phyloP scores from a whole-genome alignment of 1,139 yeast species.

The Candida frijolesensis region DNA sequence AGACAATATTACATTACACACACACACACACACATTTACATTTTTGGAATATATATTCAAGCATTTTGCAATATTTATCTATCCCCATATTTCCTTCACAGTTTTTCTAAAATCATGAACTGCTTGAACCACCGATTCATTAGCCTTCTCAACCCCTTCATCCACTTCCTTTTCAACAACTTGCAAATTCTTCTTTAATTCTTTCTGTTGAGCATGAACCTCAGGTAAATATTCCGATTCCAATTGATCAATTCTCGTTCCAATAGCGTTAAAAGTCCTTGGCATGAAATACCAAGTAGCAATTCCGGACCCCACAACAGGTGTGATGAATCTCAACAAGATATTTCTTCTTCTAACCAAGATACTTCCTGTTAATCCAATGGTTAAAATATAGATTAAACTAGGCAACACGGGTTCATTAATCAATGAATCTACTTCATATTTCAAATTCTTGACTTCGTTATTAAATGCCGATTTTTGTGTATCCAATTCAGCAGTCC shows the following conservation, averaged over 20 bases:
- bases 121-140: conserved; percentile 16
- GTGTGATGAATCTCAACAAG: conserved; percentile 53
- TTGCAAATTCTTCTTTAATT: conserved; percentile 17
- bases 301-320: conserved; percentile 49
- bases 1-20: neutral
- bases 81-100: conserved; percentile 8
- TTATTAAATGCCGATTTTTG: conserved; percentile 47
- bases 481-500: conserved; percentile 46
- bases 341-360: conserved; percentile 48
- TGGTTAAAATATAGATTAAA: conserved; percentile 54
- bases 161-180: conserved; percentile 18
- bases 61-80: neutral
- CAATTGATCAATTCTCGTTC: conserved; percentile 34
- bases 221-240: conserved; percentile 58
- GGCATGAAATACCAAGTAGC: conserved; percentile 45
- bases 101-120: conserved; percentile 32
- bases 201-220: conserved; percentile 21
- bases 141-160: conserved; percentile 15
- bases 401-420: conserved; percentile 56
- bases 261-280: conserved; percentile 24
- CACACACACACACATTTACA: neutral
- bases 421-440: conserved; percentile 27
- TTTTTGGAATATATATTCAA: neutral
- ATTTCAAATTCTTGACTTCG: conserved; percentile 34
- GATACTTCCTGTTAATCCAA: conserved; percentile 58